phyloP scores from a whole-genome alignment of 129 eudicot genomes.

The Flaveria ramosissima region DNA sequence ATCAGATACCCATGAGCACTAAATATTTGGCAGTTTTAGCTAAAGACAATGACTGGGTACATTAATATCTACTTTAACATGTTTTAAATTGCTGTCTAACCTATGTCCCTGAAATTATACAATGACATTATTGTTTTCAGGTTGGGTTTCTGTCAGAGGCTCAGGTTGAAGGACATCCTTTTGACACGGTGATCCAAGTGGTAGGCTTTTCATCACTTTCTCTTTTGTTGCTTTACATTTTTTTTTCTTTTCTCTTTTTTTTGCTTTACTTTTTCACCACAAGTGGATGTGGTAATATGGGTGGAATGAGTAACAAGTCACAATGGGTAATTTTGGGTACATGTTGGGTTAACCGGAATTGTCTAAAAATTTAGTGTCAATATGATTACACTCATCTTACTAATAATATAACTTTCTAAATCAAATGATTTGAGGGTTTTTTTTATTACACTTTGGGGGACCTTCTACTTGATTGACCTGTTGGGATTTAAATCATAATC shows the following conservation, averaged over 20 bases:
- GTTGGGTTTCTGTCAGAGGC: constrained; percentile 90
- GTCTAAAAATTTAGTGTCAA: background rate
- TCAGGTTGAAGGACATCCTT: constrained; percentile 83
- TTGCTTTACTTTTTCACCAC: background rate
- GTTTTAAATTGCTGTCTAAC: constrained; percentile 12
- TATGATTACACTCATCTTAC: background rate
- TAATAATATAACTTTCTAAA: background rate
- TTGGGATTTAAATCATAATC: no score
- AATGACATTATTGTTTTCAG: constrained; percentile 36
- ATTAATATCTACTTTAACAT: constrained; percentile 3
- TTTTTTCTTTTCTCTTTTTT: background rate
- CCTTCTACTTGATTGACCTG: background rate
- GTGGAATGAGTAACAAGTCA: background rate
- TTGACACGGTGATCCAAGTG: constrained; percentile 72
- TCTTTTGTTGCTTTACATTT: background rate
- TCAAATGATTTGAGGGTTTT: constrained; percentile 5
- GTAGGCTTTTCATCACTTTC: constrained; percentile 45
- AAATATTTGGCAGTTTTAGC: constrained; percentile 79
- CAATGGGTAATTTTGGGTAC: background rate
- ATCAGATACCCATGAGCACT: constrained; percentile 78
- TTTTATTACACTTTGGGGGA: background rate
- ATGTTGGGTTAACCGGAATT: background rate
- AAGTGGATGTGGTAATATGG: background rate
- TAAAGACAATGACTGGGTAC: constrained; percentile 95
- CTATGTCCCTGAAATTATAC: background rate